Conservation (phyloP, 306 rosid genomes). For the Cucurbita pepo region DNA sequence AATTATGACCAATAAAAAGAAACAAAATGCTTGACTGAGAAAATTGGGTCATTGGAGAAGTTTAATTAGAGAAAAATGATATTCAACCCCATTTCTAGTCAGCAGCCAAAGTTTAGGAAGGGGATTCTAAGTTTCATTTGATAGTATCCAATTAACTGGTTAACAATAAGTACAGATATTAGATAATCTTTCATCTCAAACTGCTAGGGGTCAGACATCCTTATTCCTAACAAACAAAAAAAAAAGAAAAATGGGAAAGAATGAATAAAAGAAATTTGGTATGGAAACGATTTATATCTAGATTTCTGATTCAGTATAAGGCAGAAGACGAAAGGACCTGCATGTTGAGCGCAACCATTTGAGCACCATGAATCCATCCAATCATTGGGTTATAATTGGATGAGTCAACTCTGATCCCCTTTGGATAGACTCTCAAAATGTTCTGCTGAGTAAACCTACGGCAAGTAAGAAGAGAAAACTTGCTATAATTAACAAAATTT, state of each 20-base stretch:
- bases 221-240: neutral
- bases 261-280: neutral
- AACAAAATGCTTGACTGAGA: neutral
- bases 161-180: neutral
- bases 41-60: neutral
- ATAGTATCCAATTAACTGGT: neutral
- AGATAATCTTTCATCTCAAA: neutral
- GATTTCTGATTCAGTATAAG: neutral
- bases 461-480: conserved; percentile 2
- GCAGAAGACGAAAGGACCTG: conserved; percentile 39
- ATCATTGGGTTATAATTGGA: conserved; percentile 89
- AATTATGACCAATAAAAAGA: neutral
- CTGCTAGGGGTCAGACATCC: neutral
- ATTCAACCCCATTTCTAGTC: neutral
- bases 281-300: neutral
- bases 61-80: neutral
- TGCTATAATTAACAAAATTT: neutral
- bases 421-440: conserved; percentile 86
- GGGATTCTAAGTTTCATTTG: neutral
- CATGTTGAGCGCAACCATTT: conserved; percentile 99
- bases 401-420: conserved; percentile 85
- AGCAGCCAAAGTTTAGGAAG: neutral
- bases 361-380: conserved; percentile 99
- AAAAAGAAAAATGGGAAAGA: neutral
- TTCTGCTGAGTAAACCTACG: conserved; percentile 86